Conservation (phyloP, 805 yeast genomes). For the Starmerella kuoi region DNA sequence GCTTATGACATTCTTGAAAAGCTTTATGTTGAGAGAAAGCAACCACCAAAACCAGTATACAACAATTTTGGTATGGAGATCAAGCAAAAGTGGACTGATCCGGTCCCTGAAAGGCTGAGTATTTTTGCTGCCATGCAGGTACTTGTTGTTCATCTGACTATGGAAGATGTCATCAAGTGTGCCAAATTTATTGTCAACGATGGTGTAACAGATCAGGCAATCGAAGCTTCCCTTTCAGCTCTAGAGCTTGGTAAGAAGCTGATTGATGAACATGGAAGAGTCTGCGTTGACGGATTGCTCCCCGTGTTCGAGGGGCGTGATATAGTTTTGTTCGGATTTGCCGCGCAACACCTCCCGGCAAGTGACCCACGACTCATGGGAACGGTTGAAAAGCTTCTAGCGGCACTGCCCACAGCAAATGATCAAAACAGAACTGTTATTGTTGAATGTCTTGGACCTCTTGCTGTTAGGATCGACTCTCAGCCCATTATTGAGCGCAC, state of each 20-base stretch:
- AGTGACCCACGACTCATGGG: slow-evolving; percentile 51
- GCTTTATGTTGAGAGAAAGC: slow-evolving; percentile 47
- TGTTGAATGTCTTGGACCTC: slow-evolving; percentile 73
- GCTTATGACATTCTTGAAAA: slow-evolving; percentile 39
- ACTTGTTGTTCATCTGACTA: slow-evolving; percentile 38
- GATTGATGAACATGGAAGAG: slow-evolving; percentile 52
- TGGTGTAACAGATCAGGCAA: slow-evolving; percentile 60
- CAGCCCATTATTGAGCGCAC: slow-evolving; percentile 45
- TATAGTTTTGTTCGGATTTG: slow-evolving; percentile 78
- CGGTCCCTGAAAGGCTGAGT: slow-evolving; percentile 80
- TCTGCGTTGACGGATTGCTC: slow-evolving; percentile 57
- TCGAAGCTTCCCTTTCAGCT: slow-evolving; percentile 38
- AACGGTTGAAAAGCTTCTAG: slow-evolving; percentile 57
- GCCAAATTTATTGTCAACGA: slow-evolving; percentile 37
- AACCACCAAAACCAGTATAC: slow-evolving; percentile 24
- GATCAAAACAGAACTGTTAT: slow-evolving; percentile 52
- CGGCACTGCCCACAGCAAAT: slow-evolving; percentile 73
- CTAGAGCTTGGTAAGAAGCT: slow-evolving; percentile 80
- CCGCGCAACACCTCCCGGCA: slow-evolving; percentile 68
- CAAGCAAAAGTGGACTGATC: slow-evolving; percentile 52
- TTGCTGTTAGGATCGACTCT: slow-evolving; percentile 35
- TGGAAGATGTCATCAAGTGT: slow-evolving; percentile 14
- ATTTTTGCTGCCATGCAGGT: slow-evolving; percentile 55
- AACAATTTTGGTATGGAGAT: slow-evolving; percentile 74
- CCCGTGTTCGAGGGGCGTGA: slow-evolving; percentile 59